Conservation (phyloP, 208 protist species). For the Trypanosoma rangeli region DNA sequence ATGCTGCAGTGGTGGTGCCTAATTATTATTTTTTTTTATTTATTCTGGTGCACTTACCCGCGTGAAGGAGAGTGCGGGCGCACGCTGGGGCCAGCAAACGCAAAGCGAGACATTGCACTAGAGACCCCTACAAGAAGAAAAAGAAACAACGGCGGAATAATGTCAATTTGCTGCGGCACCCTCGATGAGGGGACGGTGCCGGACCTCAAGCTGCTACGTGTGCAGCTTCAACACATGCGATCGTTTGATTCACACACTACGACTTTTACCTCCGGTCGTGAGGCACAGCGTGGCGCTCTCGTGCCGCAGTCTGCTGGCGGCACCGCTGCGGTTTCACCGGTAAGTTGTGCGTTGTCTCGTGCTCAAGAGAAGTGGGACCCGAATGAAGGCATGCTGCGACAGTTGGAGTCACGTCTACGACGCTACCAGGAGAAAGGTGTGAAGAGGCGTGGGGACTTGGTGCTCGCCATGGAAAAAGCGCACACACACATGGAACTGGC, state of each 20-base stretch:
- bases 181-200: not conserved
- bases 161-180: not conserved
- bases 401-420: constrained; percentile 9
- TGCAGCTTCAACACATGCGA: constrained; percentile 20
- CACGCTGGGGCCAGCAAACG: no score
- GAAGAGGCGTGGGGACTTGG: constrained; percentile 9
- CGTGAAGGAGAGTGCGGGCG: no score
- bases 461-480: constrained; percentile 5
- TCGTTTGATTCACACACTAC: not conserved
- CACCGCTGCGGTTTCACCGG: not conserved
- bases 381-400: constrained; percentile 3
- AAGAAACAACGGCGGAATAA: not conserved
- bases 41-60: not conserved
- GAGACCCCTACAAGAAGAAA: not conserved
- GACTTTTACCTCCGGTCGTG: not conserved
- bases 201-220: constrained; percentile 12
- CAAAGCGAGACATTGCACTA: no score
- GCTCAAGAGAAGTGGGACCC: not conserved
- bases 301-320: not conserved
- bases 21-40: constrained; percentile 12
- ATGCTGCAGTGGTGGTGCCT: not conserved
- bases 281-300: not conserved
- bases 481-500: constrained; percentile 5
- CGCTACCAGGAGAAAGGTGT: constrained; percentile 5
- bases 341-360: not conserved